Conservation (phyloP, 2,329 filamentous ascomycete genomes). For the Didymella glomerata region DNA sequence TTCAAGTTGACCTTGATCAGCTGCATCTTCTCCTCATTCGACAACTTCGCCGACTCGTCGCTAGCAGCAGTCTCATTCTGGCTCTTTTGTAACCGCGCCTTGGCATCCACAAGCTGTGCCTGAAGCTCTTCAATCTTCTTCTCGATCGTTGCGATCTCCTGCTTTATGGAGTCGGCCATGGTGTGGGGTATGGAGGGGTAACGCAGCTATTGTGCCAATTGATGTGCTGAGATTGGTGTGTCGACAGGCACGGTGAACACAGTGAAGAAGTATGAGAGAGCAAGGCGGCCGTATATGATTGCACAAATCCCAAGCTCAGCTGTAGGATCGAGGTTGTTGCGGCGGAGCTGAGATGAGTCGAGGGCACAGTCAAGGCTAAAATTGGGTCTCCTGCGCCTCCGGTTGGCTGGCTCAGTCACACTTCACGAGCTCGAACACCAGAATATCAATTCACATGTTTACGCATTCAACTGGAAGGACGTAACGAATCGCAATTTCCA, state of each 20-base stretch:
- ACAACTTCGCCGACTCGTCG: conserved; percentile 48
- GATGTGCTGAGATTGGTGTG: neutral
- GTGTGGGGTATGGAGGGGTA: conserved; percentile 42
- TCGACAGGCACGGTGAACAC: neutral
- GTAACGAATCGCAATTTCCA: neutral
- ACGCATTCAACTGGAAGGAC: neutral
- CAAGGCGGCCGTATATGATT: conserved; percentile 13
- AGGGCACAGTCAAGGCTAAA: conserved; percentile 20
- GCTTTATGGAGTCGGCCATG: conserved; percentile 42
- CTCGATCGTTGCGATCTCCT: conserved; percentile 45
- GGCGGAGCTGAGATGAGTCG: conserved; percentile 24
- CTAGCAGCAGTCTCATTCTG: conserved; percentile 27
- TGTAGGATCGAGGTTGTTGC: conserved; percentile 16
- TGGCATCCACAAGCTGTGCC: conserved; percentile 42
- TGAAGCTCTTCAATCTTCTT: conserved; percentile 45
- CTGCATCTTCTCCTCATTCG: conserved; percentile 69
- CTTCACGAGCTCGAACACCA: neutral
- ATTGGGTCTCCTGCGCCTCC: conserved; percentile 23
- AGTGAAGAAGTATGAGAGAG: neutral
- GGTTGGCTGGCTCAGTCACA: conserved; percentile 14
- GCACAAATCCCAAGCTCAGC: conserved; percentile 14
- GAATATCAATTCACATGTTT: neutral
- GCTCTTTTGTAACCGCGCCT: conserved; percentile 38
- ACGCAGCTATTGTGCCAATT: conserved; percentile 25
- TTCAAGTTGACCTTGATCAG: conserved; percentile 83